Base-by-base conservation (phyloP, 1,139 yeast species). In the Hansenula sp. region DNA sequence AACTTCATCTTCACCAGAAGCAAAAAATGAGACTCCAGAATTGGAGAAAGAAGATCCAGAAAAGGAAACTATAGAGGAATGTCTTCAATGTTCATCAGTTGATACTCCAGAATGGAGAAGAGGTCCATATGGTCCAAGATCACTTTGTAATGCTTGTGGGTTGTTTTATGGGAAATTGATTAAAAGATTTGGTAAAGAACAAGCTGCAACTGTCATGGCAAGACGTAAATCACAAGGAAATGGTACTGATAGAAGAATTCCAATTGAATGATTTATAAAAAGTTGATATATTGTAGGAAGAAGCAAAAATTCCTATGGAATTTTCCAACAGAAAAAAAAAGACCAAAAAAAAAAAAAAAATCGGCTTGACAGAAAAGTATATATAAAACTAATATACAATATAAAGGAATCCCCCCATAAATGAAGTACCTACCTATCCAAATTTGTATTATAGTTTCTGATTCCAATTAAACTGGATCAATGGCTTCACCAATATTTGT, bases 51-150 rank as follows among this genome's bases (percentile, higher is more conserved):
- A 22, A 22, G 10, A 22, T 22, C 24, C 10, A 10, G 10, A 22
- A 22, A 22, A 10, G 7, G 10, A 8, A 22, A 22, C 24, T 22
- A 22, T 22, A 13, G 29, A 22, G 7, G 21, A 18, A 12, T 73
- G 79, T 45, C 53, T 55, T 28, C 77, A 72, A 46, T 84, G 94
- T 57, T 82, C 84, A 5, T 79, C 84, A 20, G 71, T 76, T 3
- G 80, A 78, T 38, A 82, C 90, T 1, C 90, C 90, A 1, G 92
- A 83, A 59, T 83, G 92, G 92, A 69, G 92, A 53, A 66, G 83
- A 42, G 92, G 92, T 1, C 90, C 90, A 3, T 73, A 76, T 42
- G 88, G 88, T 1, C 79, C 77, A 12, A 66, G 84, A 41, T 79
- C 88, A 0, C 65, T 82, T 41, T 83, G 92, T 57, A 83, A 83